phyloP scores from a whole-genome alignment of 305 asterid species.

The Euphrasia arctica region DNA sequence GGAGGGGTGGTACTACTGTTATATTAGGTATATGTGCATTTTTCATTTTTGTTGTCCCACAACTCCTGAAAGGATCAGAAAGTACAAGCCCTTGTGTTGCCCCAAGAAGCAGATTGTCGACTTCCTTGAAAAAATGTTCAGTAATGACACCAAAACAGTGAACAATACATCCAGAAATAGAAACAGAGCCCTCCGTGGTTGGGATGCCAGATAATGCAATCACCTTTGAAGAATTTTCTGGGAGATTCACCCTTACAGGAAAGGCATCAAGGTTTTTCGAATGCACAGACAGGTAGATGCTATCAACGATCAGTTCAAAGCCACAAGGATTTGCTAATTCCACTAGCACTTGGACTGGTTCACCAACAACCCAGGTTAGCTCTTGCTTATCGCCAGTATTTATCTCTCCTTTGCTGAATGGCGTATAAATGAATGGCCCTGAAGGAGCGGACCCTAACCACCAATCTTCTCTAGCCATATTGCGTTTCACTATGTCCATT shows the following conservation, averaged over 20 bases:
- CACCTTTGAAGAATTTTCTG: constrained; percentile 90
- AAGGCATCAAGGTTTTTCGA: constrained; percentile 91
- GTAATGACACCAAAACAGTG: constrained; percentile 97
- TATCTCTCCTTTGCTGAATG: constrained; percentile 95
- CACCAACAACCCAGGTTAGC: constrained; percentile 90
- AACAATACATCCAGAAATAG: constrained; percentile 89
- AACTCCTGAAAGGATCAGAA: constrained; percentile 95
- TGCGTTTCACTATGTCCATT: constrained; percentile 88
- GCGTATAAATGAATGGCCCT: constrained; percentile 98
- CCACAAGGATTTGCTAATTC: constrained; percentile 99
- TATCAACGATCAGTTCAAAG: constrained; percentile 87
- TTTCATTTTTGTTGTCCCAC: constrained; percentile 82
- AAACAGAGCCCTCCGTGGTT: constrained; percentile 73
- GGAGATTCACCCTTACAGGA: constrained; percentile 80
- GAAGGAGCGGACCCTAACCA: constrained; percentile 98
- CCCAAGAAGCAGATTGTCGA: constrained; percentile 81
- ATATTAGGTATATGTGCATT: constrained; percentile 58
- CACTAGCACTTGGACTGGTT: constrained; percentile 92
- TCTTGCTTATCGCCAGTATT: constrained; percentile 73
- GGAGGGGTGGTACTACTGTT: constrained; percentile 82
- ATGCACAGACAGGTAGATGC: constrained; percentile 86
- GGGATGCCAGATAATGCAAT: constrained; percentile 92
- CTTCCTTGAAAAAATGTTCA: constrained; percentile 95
- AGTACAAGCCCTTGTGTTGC: constrained; percentile 99
- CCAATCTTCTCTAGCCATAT: constrained; percentile 85